A percentile compares a stretch with the other conserved stretches of the same genome.
These are phyloP conservation scores for Paecilomyces dactylethromorphus DNA, from an alignment of 2,329 filamentous ascomycete species.

Conservation along the genomic window DNA sequence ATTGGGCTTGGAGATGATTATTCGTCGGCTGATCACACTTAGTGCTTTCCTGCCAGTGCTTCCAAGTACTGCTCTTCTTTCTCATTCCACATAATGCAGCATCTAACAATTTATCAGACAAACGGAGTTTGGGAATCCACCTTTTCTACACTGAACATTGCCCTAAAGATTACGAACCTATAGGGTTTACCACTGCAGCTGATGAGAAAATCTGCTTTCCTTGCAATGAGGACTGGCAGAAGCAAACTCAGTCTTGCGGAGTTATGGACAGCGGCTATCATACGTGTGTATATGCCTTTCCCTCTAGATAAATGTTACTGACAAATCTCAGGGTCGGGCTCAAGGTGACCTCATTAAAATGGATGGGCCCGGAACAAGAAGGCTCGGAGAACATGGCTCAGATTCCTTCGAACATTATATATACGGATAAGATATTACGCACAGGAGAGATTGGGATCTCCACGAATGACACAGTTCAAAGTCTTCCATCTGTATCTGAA, in stretches of 20 bases:
- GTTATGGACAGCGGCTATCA: constrained; percentile 34
- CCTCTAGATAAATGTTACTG: background rate
- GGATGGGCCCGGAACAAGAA: constrained; percentile 16
- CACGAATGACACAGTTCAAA: constrained; percentile 2
- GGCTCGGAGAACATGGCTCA: constrained; percentile 16
- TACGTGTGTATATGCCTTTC: constrained; percentile 19
- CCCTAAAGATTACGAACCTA: constrained; percentile 32
- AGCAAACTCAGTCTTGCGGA: constrained; percentile 24
- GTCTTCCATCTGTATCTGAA: background rate
- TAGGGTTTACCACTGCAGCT: constrained; percentile 29
- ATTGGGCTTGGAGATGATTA: constrained; percentile 35
- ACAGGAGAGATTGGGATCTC: constrained; percentile 20
- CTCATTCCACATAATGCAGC: constrained; percentile 2
- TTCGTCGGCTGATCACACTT: constrained; percentile 34
- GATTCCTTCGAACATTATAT: constrained; percentile 24
- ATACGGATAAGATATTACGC: constrained; percentile 17
- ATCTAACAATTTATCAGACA: constrained; percentile 15
- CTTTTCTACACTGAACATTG: constrained; percentile 40
- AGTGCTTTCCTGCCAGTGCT: constrained; percentile 33
- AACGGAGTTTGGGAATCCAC: constrained; percentile 37
- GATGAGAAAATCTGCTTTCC: constrained; percentile 30
- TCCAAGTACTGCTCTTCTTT: constrained; percentile 28
- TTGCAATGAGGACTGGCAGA: constrained; percentile 30
- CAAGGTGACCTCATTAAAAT: constrained; percentile 27
- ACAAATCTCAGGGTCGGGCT: constrained; percentile 25